phyloP scores from a whole-genome alignment of 2,329 filamentous ascomycete species.

The Aspergillus persii region DNA sequence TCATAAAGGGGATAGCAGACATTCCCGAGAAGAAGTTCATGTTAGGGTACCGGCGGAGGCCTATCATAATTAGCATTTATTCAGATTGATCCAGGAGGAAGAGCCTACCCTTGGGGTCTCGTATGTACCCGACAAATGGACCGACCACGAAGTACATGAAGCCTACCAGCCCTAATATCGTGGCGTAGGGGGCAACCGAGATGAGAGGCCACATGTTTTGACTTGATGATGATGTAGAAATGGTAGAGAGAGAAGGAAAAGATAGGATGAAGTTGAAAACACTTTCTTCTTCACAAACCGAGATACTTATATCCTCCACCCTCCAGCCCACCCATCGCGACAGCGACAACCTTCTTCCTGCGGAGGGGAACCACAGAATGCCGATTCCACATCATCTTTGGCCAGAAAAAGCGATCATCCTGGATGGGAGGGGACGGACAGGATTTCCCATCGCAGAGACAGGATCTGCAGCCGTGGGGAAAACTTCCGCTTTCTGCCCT shows the following conservation, averaged over 20 bases:
- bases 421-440: not conserved
- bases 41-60: slow-evolving; percentile 49
- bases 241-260: not conserved
- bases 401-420: not conserved
- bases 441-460: not conserved
- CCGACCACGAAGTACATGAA: slow-evolving; percentile 26
- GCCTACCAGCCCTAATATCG: slow-evolving; percentile 17
- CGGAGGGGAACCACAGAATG: not conserved
- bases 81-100: not conserved
- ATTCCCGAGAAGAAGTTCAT: slow-evolving; percentile 46
- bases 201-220: slow-evolving; percentile 14
- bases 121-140: slow-evolving; percentile 27
- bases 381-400: not conserved
- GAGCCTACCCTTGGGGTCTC: slow-evolving; percentile 27
- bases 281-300: not conserved
- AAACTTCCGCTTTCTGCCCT: not conserved
- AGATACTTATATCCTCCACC: not conserved
- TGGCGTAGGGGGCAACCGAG: slow-evolving; percentile 23
- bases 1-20: slow-evolving; percentile 48
- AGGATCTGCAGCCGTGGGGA: not conserved
- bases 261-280: not conserved
- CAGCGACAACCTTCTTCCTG: not conserved
- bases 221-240: not conserved
- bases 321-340: not conserved
- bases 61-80: slow-evolving; percentile 16